phyloP scores from a whole-genome alignment of 345 rosid genomes.

The Stellera chamaejasme region DNA sequence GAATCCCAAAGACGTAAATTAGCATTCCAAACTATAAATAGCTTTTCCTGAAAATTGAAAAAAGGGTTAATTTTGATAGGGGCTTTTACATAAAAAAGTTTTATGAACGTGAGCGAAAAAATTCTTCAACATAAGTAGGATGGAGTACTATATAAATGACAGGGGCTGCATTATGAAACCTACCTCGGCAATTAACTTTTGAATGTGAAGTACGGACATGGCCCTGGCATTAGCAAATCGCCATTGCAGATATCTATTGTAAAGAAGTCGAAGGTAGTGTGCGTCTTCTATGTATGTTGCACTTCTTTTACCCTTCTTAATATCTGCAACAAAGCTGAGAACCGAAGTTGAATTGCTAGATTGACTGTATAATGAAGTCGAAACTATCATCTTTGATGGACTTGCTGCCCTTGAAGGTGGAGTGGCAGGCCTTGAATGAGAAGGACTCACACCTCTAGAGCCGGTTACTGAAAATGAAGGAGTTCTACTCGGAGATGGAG shows the following conservation, averaged over 20 bases:
- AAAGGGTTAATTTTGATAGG: slow-evolving; percentile 9
- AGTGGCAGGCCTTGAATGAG: slow-evolving; percentile 3
- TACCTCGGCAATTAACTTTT: slow-evolving; percentile 74
- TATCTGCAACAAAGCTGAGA: slow-evolving; percentile 72
- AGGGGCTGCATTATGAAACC: background rate
- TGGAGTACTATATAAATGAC: too few species aligned
- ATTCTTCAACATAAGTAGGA: too few species aligned
- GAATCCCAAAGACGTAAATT: slow-evolving; percentile 55
- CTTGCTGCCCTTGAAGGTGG: slow-evolving; percentile 27
- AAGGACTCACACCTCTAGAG: slow-evolving; percentile 32
- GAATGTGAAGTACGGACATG: slow-evolving; percentile 51
- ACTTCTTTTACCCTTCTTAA: slow-evolving; percentile 62
- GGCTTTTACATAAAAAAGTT: background rate
- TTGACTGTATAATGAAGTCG: slow-evolving; percentile 30
- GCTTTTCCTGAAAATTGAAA: slow-evolving; percentile 60
- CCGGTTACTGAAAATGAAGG: slow-evolving; percentile 30
- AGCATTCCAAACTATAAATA: slow-evolving; percentile 56
- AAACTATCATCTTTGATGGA: slow-evolving; percentile 60
- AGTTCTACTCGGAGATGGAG: slow-evolving; percentile 57
- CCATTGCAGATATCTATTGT: slow-evolving; percentile 84
- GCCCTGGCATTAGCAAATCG: slow-evolving; percentile 66
- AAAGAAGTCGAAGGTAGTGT: slow-evolving; percentile 65
- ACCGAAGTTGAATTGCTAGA: slow-evolving; percentile 52
- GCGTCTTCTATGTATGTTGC: slow-evolving; percentile 68
- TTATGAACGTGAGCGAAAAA: too few species aligned